Conservation (phyloP, 352 stramenopile species). For the Globisporangium heterothallicum region DNA sequence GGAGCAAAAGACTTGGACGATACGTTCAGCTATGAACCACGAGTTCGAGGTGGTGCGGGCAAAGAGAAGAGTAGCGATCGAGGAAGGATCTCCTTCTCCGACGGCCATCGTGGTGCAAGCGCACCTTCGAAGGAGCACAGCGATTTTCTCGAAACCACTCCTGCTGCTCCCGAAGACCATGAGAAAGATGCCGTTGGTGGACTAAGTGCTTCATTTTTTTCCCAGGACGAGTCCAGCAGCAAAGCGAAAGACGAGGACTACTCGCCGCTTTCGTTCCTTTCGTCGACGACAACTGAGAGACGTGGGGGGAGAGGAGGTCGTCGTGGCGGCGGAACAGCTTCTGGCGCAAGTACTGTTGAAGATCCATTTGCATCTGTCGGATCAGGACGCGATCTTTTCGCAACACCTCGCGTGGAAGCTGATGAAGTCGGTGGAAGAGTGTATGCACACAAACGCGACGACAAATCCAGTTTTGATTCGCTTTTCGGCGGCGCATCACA, state of each 20-base stretch:
- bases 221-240: slow-evolving; percentile 11
- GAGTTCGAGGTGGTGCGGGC: slow-evolving; percentile 2
- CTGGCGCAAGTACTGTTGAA: neutral
- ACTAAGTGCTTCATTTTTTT: slow-evolving; percentile 32
- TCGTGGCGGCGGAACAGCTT: slow-evolving; percentile 1
- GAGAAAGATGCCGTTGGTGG: slow-evolving; percentile 10
- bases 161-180: slow-evolving; percentile 3
- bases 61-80: neutral
- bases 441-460: neutral
- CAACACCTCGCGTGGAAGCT: no score
- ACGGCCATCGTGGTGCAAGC: neutral
- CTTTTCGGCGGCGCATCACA: slow-evolving; percentile 17
- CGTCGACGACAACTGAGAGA: slow-evolving; percentile 19
- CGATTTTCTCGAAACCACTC: slow-evolving; percentile 7
- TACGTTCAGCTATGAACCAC: slow-evolving; percentile 12
- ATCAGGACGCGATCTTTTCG: neutral
- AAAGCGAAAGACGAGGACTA: slow-evolving; percentile 3
- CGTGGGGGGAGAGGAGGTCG: slow-evolving; percentile 12
- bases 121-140: neutral
- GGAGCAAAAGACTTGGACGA: neutral
- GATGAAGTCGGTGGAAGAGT: no score
- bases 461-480: slow-evolving; percentile 15
- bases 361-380: slow-evolving; percentile 13
- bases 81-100: neutral
- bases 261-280: slow-evolving; percentile 21